Conservation (phyloP, 192 early-diverging fungal species). For the Backusella tarrabulga region DNA sequence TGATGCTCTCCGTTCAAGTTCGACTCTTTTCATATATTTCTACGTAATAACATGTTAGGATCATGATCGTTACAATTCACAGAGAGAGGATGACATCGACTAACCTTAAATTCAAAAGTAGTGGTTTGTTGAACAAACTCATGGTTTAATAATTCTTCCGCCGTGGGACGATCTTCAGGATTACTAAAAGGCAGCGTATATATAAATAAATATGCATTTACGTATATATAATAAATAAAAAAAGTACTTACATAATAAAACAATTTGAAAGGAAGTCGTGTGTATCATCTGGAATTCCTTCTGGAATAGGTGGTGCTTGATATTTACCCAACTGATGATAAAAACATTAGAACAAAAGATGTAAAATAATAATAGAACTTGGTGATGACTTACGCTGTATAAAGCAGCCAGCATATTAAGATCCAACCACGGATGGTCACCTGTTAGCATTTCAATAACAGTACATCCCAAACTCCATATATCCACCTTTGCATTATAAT, state of each 20-base stretch:
- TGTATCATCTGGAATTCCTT: constrained; percentile 63
- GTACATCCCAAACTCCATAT: constrained; percentile 90
- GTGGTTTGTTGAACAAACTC: constrained; percentile 62
- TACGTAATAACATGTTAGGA: background rate
- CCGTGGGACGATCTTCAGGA: constrained; percentile 77
- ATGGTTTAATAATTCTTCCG: constrained; percentile 67
- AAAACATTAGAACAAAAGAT: constrained; percentile 47
- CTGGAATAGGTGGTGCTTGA: constrained; percentile 81
- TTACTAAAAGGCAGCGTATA: constrained; percentile 32
- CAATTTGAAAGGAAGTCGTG: constrained; percentile 72
- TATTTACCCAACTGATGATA: constrained; percentile 73
- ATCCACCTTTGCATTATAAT: constrained; percentile 90
- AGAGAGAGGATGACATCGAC: constrained; percentile 2
- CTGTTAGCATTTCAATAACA: constrained; percentile 95
- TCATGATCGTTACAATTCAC: background rate
- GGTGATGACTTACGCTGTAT: constrained; percentile 44
- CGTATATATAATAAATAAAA: background rate
- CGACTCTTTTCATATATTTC: constrained; percentile 21
- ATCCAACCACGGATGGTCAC: constrained; percentile 70
- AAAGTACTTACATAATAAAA: constrained; percentile 63
- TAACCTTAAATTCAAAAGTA: constrained; percentile 52
- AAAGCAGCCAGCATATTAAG: constrained; percentile 52
- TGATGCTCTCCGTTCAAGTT: constrained; percentile 22
- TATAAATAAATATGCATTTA: background rate
- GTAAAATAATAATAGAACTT: background rate